Evolutionary conservation across 2,329 filamentous ascomycete genomes (phyloP).

Genomic region (Neonectria magnoliae): DNA sequence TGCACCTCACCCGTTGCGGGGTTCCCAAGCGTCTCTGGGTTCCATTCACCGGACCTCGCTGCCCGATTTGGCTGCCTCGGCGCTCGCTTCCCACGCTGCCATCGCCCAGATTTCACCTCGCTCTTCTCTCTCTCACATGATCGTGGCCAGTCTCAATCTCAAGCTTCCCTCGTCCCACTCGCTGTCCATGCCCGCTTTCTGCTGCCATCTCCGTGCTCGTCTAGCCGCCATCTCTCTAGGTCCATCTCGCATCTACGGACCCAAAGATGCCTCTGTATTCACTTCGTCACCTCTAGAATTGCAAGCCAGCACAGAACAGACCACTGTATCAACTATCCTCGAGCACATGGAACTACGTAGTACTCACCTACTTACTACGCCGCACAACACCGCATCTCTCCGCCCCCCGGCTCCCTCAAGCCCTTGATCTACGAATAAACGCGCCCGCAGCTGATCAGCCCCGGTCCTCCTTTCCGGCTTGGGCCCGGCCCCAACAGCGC

Average conservation of each 20-base stretch:
- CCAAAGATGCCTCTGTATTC: too few relatives aligned
- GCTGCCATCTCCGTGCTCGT: neutral
- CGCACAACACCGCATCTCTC: constrained; percentile 8
- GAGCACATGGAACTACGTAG: neutral
- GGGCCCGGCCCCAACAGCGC: neutral
- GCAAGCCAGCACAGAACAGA: neutral
- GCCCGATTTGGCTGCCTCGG: constrained; percentile 32
- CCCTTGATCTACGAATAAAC: neutral
- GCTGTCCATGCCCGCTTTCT: constrained; percentile 2
- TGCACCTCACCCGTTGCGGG: constrained; percentile 22
- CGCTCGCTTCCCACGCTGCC: constrained; percentile 16
- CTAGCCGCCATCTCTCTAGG: neutral
- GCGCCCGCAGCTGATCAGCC: constrained; percentile 14
- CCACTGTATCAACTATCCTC: neutral
- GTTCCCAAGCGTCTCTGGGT: constrained; percentile 14
- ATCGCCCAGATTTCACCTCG: constrained; percentile 1
- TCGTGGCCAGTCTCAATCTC: constrained; percentile 16
- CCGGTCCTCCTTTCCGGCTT: constrained; percentile 6
- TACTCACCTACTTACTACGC: neutral
- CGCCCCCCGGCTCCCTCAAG: neutral
- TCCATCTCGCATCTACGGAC: neutral
- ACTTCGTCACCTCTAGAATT: neutral
- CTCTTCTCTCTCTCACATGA: constrained; percentile 27
- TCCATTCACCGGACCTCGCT: constrained; percentile 26
- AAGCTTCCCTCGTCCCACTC: neutral